Percentiles rank a stretch among this genome's conserved stretches.
Evolutionary conservation across 2,329 filamentous ascomycete species (phyloP).

Genomic region (Alternaria sp.): DNA sequence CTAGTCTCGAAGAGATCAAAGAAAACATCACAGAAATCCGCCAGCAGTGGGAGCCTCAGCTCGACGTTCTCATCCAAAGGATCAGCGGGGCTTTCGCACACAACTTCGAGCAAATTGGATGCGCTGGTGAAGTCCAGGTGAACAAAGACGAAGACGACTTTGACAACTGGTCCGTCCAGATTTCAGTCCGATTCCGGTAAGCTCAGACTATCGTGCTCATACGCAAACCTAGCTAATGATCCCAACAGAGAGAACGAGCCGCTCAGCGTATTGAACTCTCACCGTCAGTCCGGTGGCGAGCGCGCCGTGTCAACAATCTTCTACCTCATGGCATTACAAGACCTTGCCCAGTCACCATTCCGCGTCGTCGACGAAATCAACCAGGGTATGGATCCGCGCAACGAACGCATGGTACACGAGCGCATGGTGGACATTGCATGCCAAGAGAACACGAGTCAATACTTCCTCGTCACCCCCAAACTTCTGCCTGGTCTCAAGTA

Average conservation of each 20-base stretch:
- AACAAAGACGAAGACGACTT: slow-evolving; percentile 90
- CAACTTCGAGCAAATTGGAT: slow-evolving; percentile 93
- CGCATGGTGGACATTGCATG: slow-evolving; percentile 98
- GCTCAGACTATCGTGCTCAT: slow-evolving; percentile 24
- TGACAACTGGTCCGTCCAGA: slow-evolving; percentile 90
- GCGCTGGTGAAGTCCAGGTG: slow-evolving; percentile 86
- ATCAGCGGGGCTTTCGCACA: slow-evolving; percentile 92
- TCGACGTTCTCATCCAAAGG: slow-evolving; percentile 77
- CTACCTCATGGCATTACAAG: slow-evolving; percentile 97
- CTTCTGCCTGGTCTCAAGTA: slow-evolving; percentile 85
- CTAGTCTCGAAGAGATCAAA: slow-evolving; percentile 62
- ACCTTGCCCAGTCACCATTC: slow-evolving; percentile 91
- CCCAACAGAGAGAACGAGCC: slow-evolving; percentile 67
- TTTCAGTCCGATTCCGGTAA: slow-evolving; percentile 92
- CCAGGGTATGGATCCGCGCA: slow-evolving; percentile 98
- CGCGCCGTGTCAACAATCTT: slow-evolving; percentile 97
- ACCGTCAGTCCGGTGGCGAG: slow-evolving; percentile 95
- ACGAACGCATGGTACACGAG: slow-evolving; percentile 97
- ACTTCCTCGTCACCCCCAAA: slow-evolving; percentile 98
- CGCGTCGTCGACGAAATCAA: slow-evolving; percentile 99
- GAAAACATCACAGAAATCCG: slow-evolving; percentile 70
- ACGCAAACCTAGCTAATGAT: slow-evolving; percentile 11
- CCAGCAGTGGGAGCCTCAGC: slow-evolving; percentile 78
- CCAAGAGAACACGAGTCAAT: slow-evolving; percentile 73
- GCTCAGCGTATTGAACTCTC: slow-evolving; percentile 83